Conservation (phyloP, 2,329 filamentous ascomycete species). For the Calonectria pseudoreteaudii region DNA sequence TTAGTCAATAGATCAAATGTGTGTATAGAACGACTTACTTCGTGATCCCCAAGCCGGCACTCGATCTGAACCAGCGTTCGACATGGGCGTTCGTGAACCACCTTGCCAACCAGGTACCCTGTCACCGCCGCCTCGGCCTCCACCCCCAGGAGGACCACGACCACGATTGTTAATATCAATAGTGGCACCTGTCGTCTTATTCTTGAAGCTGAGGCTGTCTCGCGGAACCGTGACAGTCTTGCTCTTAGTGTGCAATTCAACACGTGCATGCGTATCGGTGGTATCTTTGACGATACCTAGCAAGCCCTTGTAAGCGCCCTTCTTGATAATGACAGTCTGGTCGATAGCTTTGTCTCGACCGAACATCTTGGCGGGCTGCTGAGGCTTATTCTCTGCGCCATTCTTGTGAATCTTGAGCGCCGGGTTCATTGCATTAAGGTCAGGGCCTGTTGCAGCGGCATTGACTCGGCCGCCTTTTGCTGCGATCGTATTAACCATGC, state of each 20-base stretch:
- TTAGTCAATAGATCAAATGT: slow-evolving; percentile 37
- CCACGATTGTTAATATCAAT: slow-evolving; percentile 75
- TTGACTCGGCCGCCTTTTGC: slow-evolving; percentile 89
- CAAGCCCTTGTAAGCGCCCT: slow-evolving; percentile 91
- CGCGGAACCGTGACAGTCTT: slow-evolving; percentile 90
- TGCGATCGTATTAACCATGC: slow-evolving; percentile 90
- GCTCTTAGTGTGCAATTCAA: slow-evolving; percentile 94
- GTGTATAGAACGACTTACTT: slow-evolving; percentile 65
- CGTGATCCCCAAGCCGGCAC: slow-evolving; percentile 83
- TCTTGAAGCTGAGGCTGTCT: slow-evolving; percentile 85
- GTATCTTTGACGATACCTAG: slow-evolving; percentile 96
- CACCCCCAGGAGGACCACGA: slow-evolving; percentile 57
- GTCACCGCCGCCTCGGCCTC: slow-evolving; percentile 58
- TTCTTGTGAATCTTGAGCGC: slow-evolving; percentile 79
- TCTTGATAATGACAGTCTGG: slow-evolving; percentile 89
- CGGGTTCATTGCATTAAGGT: slow-evolving; percentile 92
- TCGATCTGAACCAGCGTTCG: slow-evolving; percentile 69
- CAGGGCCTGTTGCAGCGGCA: slow-evolving; percentile 71
- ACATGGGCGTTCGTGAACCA: slow-evolving; percentile 76
- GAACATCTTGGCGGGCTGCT: slow-evolving; percentile 79
- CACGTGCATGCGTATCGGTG: slow-evolving; percentile 84
- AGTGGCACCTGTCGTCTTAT: slow-evolving; percentile 82
- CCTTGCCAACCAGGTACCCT: slow-evolving; percentile 70
- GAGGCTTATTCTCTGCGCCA: slow-evolving; percentile 59
- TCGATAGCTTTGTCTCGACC: slow-evolving; percentile 87